These are phyloP conservation scores for Termitomyces sp. DNA, from an alignment of 768 basidiomycete genomes.

Conservation along the genomic window DNA sequence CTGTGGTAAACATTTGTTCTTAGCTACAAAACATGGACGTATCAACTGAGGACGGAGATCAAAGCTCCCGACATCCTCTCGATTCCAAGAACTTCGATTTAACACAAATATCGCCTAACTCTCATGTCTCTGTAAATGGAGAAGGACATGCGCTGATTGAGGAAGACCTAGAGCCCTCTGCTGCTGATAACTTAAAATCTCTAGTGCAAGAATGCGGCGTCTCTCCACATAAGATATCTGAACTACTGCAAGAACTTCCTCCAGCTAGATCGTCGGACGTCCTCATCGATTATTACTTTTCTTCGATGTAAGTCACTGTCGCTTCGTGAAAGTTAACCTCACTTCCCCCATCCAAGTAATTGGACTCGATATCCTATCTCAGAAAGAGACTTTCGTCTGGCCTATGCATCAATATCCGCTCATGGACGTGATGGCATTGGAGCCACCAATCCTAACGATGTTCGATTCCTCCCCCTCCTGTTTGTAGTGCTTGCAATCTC, in stretches of 20 bases:
- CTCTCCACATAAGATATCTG: constrained; percentile 83
- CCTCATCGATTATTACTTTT: constrained; percentile 80
- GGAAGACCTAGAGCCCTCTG: constrained; percentile 43
- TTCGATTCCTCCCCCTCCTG: constrained; percentile 84
- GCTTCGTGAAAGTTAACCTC: constrained; percentile 8
- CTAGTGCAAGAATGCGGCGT: constrained; percentile 92
- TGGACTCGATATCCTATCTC: constrained; percentile 92
- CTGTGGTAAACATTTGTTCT: background rate
- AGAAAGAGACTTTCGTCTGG: constrained; percentile 72
- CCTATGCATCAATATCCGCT: constrained; percentile 58
- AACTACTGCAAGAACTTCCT: constrained; percentile 85
- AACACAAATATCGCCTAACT: background rate
- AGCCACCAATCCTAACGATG: constrained; percentile 64
- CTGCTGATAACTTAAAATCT: constrained; percentile 78
- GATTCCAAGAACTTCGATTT: constrained; percentile 12
- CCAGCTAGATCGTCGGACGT: constrained; percentile 68
- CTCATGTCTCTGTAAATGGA: constrained; percentile 1
- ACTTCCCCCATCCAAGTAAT: constrained; percentile 46
- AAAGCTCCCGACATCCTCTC: constrained; percentile 5
- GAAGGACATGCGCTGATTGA: constrained; percentile 24
- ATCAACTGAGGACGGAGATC: constrained; percentile 7
- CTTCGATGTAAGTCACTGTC: constrained; percentile 43
- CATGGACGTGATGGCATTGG: constrained; percentile 57
- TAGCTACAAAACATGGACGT: constrained; percentile 25
- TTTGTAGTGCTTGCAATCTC: constrained; percentile 91